These are phyloP conservation scores for Astrothelium subdiscretum DNA, from an alignment of 495 filamentous ascomycete genomes.

Conservation along the genomic window DNA sequence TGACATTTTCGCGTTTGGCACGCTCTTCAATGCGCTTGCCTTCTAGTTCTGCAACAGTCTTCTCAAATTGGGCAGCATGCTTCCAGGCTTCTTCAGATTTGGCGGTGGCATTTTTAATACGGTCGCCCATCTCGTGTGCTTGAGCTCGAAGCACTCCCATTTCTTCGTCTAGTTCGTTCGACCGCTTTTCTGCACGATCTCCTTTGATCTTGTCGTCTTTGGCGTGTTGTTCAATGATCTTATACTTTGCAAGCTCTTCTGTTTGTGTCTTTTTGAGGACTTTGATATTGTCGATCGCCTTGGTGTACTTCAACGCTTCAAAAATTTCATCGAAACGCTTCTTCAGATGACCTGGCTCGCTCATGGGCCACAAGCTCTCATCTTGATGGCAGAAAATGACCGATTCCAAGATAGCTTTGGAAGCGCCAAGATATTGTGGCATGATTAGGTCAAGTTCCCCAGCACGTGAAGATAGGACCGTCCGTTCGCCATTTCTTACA, in stretches of 20 bases:
- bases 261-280: slow-evolving; percentile 69
- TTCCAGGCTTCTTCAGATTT: slow-evolving; percentile 49
- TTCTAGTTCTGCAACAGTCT: slow-evolving; percentile 58
- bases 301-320: slow-evolving; percentile 91
- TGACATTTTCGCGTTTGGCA: slow-evolving; percentile 50
- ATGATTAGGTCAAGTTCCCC: slow-evolving; percentile 72
- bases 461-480: slow-evolving; percentile 61
- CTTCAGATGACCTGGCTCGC: slow-evolving; percentile 71
- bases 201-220: slow-evolving; percentile 82
- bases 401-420: slow-evolving; percentile 74
- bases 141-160: slow-evolving; percentile 56
- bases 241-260: slow-evolving; percentile 56
- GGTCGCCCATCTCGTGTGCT: slow-evolving; percentile 41
- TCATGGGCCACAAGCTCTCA: slow-evolving; percentile 96
- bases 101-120: slow-evolving; percentile 43
- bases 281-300: slow-evolving; percentile 92
- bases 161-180: slow-evolving; percentile 53
- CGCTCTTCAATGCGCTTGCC: slow-evolving; percentile 62
- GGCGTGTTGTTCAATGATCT: slow-evolving; percentile 59
- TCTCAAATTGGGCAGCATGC: slow-evolving; percentile 48
- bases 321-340: slow-evolving; percentile 97
- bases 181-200: slow-evolving; percentile 53
- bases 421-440: slow-evolving; percentile 81
- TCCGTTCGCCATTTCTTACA: slow-evolving; percentile 69
- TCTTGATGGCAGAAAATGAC: slow-evolving; percentile 99